phyloP scores from a whole-genome alignment of 106 monocot species.

The Dioscorea alata region DNA sequence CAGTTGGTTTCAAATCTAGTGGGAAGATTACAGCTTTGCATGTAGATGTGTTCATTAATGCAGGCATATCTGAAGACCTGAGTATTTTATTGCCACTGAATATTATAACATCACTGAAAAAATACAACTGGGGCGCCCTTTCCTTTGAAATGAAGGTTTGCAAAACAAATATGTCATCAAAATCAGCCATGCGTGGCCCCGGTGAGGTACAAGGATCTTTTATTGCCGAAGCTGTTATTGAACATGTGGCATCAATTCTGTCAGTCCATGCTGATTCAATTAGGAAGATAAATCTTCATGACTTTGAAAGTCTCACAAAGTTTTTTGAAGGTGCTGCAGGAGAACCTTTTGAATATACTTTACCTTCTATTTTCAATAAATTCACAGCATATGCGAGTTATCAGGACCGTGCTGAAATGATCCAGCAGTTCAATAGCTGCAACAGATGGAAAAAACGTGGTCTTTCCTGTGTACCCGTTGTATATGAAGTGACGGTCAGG shows the following conservation, averaged over 20 bases:
- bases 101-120: slow-evolving; percentile 52
- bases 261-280: slow-evolving; percentile 36
- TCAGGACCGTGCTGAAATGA: slow-evolving; percentile 19
- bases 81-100: slow-evolving; percentile 42
- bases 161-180: slow-evolving; percentile 60
- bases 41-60: slow-evolving; percentile 61
- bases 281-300: slow-evolving; percentile 57
- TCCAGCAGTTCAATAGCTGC: slow-evolving; percentile 40
- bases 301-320: slow-evolving; percentile 46
- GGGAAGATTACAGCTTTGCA: slow-evolving; percentile 86
- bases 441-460: slow-evolving; percentile 73
- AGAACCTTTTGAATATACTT: slow-evolving; percentile 48
- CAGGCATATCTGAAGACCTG: slow-evolving; percentile 54
- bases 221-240: slow-evolving; percentile 76
- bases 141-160: slow-evolving; percentile 68
- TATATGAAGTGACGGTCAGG: slow-evolving; percentile 27
- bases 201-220: slow-evolving; percentile 79
- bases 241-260: slow-evolving; percentile 64
- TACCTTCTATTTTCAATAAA: slow-evolving; percentile 37
- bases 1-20: slow-evolving; percentile 63
- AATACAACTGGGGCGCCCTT: slow-evolving; percentile 83
- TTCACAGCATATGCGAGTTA: slow-evolving; percentile 28
- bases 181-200: slow-evolving; percentile 71
- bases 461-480: slow-evolving; percentile 55
- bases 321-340: slow-evolving; percentile 37